A percentile compares a stretch with the other conserved stretches of the same genome.
Evolutionary conservation across 1,284 basidiomycete genomes (phyloP).

Genomic region (Phlebopus sp.): DNA sequence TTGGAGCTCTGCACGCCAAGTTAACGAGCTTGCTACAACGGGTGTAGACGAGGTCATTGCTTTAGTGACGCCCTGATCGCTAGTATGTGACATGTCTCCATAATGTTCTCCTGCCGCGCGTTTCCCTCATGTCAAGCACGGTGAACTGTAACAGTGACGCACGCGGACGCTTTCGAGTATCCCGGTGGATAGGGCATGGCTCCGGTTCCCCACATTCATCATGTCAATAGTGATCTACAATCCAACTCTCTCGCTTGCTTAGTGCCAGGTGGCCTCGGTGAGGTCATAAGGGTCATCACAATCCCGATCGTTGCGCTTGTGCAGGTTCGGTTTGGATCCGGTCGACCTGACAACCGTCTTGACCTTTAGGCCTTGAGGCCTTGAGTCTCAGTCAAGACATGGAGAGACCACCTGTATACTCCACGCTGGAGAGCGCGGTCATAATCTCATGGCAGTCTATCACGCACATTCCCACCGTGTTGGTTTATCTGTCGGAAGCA

Average conservation of each 20-base stretch:
- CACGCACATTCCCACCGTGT: not conserved
- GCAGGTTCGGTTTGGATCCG: not conserved
- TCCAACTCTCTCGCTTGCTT: not conserved
- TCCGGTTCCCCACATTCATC: conserved; percentile 11
- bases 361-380: too few relatives aligned
- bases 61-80: conserved; percentile 6
- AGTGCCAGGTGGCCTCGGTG: not conserved
- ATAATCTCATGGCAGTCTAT: not conserved
- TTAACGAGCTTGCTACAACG: conserved; percentile 21
- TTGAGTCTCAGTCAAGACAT: too few relatives aligned
- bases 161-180: not conserved
- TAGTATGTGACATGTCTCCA: conserved; percentile 10
- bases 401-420: too few relatives aligned
- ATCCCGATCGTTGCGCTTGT: not conserved
- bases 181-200: conserved; percentile 2
- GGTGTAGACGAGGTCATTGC: conserved; percentile 7
- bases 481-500: not conserved
- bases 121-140: conserved; percentile 13
- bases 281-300: conserved; percentile 8
- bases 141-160: conserved; percentile 7
- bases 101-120: conserved; percentile 1
- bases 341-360: conserved; percentile 8
- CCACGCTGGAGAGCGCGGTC: too few relatives aligned
- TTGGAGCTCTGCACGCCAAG: not conserved
- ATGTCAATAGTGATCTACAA: conserved; percentile 4